A percentile compares a stretch with the other conserved stretches of the same genome.
These are phyloP conservation scores for Solanum virginianum DNA, from an alignment of 257 asterid genomes.

Conservation along the genomic window DNA sequence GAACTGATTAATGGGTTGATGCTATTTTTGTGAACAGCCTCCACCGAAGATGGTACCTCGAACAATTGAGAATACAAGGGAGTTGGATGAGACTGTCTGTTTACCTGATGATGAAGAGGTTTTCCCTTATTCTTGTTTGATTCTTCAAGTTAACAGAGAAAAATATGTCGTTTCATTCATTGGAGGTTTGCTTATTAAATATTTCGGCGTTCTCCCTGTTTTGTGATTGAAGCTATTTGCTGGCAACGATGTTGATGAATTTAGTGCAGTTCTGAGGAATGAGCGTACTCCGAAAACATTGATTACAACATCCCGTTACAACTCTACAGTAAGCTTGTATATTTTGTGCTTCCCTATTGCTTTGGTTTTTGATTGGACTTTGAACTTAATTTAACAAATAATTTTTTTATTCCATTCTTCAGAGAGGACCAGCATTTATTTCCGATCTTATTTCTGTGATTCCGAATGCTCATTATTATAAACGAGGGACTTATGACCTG, in stretches of 20 bases:
- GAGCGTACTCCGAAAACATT: slow-evolving; percentile 56
- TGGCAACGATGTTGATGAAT: slow-evolving; percentile 84
- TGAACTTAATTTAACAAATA: background rate
- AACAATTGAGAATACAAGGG: slow-evolving; percentile 91
- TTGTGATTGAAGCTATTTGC: slow-evolving; percentile 42
- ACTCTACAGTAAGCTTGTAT: slow-evolving; percentile 55
- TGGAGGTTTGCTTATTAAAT: background rate
- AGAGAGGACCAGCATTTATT: slow-evolving; percentile 94
- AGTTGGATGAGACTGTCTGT: slow-evolving; percentile 73
- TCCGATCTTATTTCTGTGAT: slow-evolving; percentile 59
- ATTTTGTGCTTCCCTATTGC: background rate
- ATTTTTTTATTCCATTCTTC: slow-evolving; percentile 3
- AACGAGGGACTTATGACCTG: slow-evolving; percentile 90
- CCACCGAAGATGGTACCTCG: slow-evolving; percentile 58
- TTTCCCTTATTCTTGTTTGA: background rate
- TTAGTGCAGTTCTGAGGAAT: slow-evolving; percentile 49
- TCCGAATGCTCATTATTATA: slow-evolving; percentile 74
- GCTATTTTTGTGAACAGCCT: slow-evolving; percentile 19
- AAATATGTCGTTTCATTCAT: background rate
- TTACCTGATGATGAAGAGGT: slow-evolving; percentile 88
- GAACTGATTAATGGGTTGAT: background rate
- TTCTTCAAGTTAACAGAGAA: background rate
- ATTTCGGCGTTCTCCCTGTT: background rate
- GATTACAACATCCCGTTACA: slow-evolving; percentile 83
- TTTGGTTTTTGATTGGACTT: background rate